Conservation (phyloP, 768 basidiomycete species). For the Kwoniella europaea region DNA sequence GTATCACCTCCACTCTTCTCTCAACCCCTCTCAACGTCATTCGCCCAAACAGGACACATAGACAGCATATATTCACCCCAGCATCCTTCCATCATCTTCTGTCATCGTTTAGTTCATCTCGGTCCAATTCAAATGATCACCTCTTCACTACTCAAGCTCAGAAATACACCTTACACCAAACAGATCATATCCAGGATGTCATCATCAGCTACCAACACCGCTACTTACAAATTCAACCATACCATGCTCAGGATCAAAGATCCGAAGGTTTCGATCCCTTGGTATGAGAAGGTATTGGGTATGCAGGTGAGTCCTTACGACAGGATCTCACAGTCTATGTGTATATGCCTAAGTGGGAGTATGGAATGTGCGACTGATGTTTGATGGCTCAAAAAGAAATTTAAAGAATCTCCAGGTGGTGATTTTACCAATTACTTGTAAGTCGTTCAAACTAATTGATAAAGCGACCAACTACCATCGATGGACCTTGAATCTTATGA, state of each 20-base stretch:
- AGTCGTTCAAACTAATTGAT: background rate
- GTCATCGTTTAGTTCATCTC: background rate
- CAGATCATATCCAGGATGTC: slow-evolving; percentile 20
- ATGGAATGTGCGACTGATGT: background rate
- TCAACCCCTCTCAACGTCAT: background rate
- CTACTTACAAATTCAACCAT: slow-evolving; percentile 55
- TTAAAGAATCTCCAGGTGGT: slow-evolving; percentile 42
- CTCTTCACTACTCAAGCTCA: background rate
- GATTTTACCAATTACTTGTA: slow-evolving; percentile 47
- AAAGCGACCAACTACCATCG: too few species aligned
- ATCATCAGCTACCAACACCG: slow-evolving; percentile 19
- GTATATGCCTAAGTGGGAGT: too few species aligned
- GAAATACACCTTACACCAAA: background rate
- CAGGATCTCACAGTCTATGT: background rate
- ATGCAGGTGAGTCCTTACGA: slow-evolving; percentile 68
- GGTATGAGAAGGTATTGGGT: slow-evolving; percentile 73
- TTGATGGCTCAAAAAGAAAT: slow-evolving; percentile 18
- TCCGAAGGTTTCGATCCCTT: slow-evolving; percentile 76
- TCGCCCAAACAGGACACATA: background rate
- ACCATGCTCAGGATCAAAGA: slow-evolving; percentile 72
- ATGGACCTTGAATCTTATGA: too few species aligned
- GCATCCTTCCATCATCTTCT: background rate
- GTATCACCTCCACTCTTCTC: background rate
- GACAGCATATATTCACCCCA: background rate
- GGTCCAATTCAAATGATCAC: background rate